Conservation (phyloP, 1,284 basidiomycete genomes). For the Serendipita sp. region DNA sequence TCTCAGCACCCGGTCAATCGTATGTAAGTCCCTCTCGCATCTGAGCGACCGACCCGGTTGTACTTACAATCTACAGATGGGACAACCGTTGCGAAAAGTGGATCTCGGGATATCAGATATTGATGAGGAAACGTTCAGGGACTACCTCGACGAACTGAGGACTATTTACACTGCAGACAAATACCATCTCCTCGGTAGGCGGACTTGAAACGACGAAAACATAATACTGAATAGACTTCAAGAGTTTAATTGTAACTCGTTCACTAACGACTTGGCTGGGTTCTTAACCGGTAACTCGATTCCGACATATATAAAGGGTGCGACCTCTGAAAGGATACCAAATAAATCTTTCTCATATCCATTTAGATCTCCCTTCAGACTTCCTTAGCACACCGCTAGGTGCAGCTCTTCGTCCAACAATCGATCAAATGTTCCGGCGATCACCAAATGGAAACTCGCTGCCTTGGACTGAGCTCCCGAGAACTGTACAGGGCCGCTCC, state of each 20-base stretch:
- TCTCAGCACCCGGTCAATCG: constrained; percentile 54
- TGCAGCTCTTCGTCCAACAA: constrained; percentile 69
- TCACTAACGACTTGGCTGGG: constrained; percentile 74
- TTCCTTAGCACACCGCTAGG: constrained; percentile 87
- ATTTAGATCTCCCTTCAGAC: constrained; percentile 69
- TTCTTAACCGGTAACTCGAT: constrained; percentile 72
- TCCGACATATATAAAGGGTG: constrained; percentile 65
- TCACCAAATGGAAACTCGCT: constrained; percentile 26
- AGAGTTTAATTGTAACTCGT: constrained; percentile 86
- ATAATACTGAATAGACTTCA: constrained; percentile 3
- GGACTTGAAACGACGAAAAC: not conserved
- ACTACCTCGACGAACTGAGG: constrained; percentile 62
- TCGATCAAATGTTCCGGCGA: constrained; percentile 71
- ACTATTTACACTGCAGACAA: constrained; percentile 77
- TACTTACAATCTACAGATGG: constrained; percentile 39
- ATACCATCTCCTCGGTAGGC: constrained; percentile 75
- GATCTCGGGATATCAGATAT: constrained; percentile 73
- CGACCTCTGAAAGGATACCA: constrained; percentile 5
- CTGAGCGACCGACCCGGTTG: constrained; percentile 1
- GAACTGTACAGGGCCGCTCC: constrained; percentile 52
- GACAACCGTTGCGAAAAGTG: constrained; percentile 56
- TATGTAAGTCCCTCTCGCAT: constrained; percentile 38
- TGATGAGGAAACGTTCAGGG: constrained; percentile 71
- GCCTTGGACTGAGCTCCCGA: constrained; percentile 29
- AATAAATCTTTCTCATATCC: not conserved